A percentile compares a stretch with the other conserved stretches of the same genome.
Conservation (phyloP, 2,329 filamentous ascomycete species). For the Diaporthe sp. region DNA sequence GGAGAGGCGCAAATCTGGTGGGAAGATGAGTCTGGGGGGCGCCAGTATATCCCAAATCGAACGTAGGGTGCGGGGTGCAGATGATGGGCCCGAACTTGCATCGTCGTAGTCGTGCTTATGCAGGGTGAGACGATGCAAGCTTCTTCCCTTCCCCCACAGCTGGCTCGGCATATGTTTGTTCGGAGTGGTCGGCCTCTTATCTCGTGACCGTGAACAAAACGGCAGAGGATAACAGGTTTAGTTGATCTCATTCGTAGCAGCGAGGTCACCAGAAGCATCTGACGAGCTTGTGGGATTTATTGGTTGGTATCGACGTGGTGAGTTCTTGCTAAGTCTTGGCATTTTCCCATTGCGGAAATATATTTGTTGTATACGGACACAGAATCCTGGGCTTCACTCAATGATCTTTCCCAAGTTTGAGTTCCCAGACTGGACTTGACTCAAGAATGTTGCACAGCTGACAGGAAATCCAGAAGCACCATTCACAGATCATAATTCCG, state of each 20-base stretch:
- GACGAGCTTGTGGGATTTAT: too few relatives aligned
- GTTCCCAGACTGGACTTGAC: background rate
- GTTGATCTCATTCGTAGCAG: too few relatives aligned
- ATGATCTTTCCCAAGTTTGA: background rate
- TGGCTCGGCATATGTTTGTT: background rate
- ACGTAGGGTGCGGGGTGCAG: constrained; percentile 22
- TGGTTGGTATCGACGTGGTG: background rate
- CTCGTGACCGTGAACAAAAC: background rate
- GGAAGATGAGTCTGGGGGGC: background rate
- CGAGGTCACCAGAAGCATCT: background rate
- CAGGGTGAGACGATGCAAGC: background rate
- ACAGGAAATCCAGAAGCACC: too few relatives aligned
- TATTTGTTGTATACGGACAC: background rate
- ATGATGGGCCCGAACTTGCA: constrained; percentile 17
- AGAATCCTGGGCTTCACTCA: background rate
- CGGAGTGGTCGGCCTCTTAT: background rate
- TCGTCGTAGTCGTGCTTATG: constrained; percentile 6
- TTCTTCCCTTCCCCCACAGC: background rate
- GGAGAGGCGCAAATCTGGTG: too few relatives aligned
- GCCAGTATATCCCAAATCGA: constrained; percentile 8
- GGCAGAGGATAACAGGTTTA: background rate
- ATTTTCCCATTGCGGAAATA: background rate
- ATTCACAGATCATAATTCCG: background rate
- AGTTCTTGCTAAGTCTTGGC: background rate
- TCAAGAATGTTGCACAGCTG: background rate